These are phyloP conservation scores for Canna indica DNA, from an alignment of 176 grass and related monocot genomes.

Conservation along the genomic window DNA sequence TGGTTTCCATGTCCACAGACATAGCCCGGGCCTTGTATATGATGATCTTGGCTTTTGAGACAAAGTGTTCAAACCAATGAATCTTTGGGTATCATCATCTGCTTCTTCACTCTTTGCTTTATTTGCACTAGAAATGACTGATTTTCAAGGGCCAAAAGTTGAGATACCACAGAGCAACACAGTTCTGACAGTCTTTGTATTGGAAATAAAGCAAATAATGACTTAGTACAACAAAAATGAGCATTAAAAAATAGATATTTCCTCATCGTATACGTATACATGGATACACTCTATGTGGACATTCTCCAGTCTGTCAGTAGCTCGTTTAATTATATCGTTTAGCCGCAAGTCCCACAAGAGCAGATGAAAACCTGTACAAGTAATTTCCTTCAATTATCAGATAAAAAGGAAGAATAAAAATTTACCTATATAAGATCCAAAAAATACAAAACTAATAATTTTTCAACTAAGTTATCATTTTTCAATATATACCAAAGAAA, in stretches of 20 bases:
- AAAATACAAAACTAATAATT: neutral
- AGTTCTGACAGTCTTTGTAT: constrained; percentile 63
- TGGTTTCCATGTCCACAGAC: constrained; percentile 57
- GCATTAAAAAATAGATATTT: neutral
- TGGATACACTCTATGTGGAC: constrained; percentile 94
- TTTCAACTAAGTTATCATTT: neutral
- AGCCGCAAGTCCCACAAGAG: constrained; percentile 68
- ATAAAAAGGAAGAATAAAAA: constrained; percentile 1
- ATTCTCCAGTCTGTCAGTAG: constrained; percentile 75
- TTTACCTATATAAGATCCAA: neutral
- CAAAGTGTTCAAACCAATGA: constrained; percentile 76
- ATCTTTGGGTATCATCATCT: constrained; percentile 43
- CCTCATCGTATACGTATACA: constrained; percentile 29
- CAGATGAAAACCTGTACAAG: constrained; percentile 54
- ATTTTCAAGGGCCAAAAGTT: constrained; percentile 86
- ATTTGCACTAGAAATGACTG: constrained; percentile 53
- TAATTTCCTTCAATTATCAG: neutral
- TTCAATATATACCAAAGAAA: too few species aligned
- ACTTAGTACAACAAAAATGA: neutral
- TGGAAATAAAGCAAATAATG: neutral
- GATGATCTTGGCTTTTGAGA: constrained; percentile 88
- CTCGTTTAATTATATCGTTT: constrained; percentile 84
- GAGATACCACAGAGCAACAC: constrained; percentile 85
- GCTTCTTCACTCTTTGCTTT: constrained; percentile 52
- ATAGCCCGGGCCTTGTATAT: constrained; percentile 71